Evolutionary conservation across 768 basidiomycete species (phyloP).

Genomic region (Agaricus subrufescens): DNA sequence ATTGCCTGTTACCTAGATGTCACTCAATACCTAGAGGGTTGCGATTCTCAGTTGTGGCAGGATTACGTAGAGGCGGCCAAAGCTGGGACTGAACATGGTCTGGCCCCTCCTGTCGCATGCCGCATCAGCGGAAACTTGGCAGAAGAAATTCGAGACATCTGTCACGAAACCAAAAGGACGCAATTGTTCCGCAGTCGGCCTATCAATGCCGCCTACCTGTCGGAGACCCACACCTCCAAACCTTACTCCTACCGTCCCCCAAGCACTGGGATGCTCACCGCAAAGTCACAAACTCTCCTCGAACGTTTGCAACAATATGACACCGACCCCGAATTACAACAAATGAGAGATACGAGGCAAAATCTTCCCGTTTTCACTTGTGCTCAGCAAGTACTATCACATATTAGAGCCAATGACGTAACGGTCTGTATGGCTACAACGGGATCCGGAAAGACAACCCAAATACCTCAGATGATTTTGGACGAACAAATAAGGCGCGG

Average conservation of each 20-base stretch:
- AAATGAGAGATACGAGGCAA: slow-evolving; percentile 63
- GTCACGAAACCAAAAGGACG: slow-evolving; percentile 59
- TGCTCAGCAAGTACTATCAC: slow-evolving; percentile 59
- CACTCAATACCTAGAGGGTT: slow-evolving; percentile 78
- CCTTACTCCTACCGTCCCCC: slow-evolving; percentile 2
- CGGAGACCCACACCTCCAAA: neutral
- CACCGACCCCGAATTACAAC: slow-evolving; percentile 49
- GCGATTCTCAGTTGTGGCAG: slow-evolving; percentile 79
- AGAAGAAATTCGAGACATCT: slow-evolving; percentile 68
- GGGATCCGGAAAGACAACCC: slow-evolving; percentile 92
- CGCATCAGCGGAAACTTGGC: slow-evolving; percentile 58
- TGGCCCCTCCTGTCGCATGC: slow-evolving; percentile 68
- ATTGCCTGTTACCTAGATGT: slow-evolving; percentile 83
- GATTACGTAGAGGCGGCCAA: slow-evolving; percentile 57
- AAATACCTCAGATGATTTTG: slow-evolving; percentile 88
- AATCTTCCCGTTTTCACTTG: slow-evolving; percentile 74
- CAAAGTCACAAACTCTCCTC: slow-evolving; percentile 57
- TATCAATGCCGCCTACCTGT: slow-evolving; percentile 14
- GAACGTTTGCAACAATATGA: slow-evolving; percentile 56
- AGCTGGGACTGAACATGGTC: slow-evolving; percentile 62
- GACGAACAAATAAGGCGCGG: slow-evolving; percentile 76
- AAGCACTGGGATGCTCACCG: slow-evolving; percentile 15
- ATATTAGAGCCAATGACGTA: slow-evolving; percentile 75
- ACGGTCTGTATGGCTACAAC: slow-evolving; percentile 88
- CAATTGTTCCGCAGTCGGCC: slow-evolving; percentile 65